Evolutionary conservation across 257 asterid genomes (phyloP), one percentile per base, ranked within the genome.

Genomic region (Plantago ovata): DNA sequence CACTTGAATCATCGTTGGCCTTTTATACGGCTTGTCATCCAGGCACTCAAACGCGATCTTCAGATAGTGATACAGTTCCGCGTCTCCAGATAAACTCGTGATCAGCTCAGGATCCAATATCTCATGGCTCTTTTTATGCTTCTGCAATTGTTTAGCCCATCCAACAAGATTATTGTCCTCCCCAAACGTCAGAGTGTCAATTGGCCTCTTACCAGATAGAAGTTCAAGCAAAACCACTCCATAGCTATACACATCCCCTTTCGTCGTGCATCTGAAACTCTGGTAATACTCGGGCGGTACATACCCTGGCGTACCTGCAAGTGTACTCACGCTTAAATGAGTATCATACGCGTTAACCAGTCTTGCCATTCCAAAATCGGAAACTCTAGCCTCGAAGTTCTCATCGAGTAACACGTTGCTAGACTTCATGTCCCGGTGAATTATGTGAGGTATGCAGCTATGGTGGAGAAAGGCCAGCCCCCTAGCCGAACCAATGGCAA

Each of bases 211-310:
- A 6, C 98, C 97, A 0, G 98, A 89, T 0, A 93, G 86, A 23
- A 93, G 94, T 62, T 93, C 98, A 11, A 93, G 84, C 47, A 93
- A 73, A 16, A 93, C 89, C 2, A 92, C 98, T 0, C 98, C 98
- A n/a, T 77, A 92, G 59, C 97, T 88, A 41, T 92, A 92, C 15
- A 92, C 98, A 12, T 93, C 98, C 12, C 98, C 98, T 41, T 88
- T 93, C 0, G 96, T 60, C 0, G 98, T 88, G 89, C 98, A 93
- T 52, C 97, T 62, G 19, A 93, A 93, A 61, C 98, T 93, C 79
- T 93, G 98, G 67, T 93, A 92, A 32, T 92, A 92, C 73, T 92
- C 98, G 0, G 98, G 98, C 0, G 98, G 98, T 15, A 92, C 98
- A 54, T 92, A 91, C 0, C 96, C 98, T 0, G 96, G 98, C 3